Evolutionary conservation across 495 filamentous ascomycete genomes (phyloP).

Genomic region (Amphirosellinia nigrospora): DNA sequence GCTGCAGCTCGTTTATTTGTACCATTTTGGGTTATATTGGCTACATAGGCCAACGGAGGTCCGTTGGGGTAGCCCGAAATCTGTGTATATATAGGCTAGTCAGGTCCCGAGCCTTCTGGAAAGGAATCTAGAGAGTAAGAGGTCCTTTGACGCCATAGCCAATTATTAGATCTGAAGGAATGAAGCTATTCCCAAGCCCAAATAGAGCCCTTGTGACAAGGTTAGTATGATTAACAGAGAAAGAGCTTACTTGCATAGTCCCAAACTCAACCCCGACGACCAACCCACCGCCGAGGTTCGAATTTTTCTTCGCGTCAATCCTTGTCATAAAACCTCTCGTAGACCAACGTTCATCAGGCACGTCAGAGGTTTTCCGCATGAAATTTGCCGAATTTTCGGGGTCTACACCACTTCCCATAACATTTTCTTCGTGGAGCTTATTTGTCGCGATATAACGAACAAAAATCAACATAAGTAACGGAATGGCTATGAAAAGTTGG

Average conservation of each 20-base stretch:
- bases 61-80: no score
- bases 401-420: neutral
- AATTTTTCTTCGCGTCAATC: constrained; percentile 2
- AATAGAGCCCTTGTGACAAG: no score
- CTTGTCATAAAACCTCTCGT: neutral
- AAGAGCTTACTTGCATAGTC: neutral
- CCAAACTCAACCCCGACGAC: constrained; percentile 3
- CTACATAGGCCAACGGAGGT: no score
- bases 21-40: no score
- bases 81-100: no score
- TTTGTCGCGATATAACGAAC: neutral
- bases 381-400: neutral
- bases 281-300: constrained; percentile 2
- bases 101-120: no score
- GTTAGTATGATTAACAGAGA: no score
- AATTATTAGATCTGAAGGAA: no score
- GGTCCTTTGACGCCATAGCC: no score
- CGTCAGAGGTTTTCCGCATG: constrained; percentile 1
- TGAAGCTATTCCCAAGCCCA: no score
- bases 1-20: no score
- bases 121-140: no score
- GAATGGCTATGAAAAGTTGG: neutral
- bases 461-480: neutral
- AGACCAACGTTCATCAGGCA: neutral
- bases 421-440: neutral